phyloP scores from a whole-genome alignment of 2,329 filamentous ascomycete genomes.

The Dactylellina cionopaga region DNA sequence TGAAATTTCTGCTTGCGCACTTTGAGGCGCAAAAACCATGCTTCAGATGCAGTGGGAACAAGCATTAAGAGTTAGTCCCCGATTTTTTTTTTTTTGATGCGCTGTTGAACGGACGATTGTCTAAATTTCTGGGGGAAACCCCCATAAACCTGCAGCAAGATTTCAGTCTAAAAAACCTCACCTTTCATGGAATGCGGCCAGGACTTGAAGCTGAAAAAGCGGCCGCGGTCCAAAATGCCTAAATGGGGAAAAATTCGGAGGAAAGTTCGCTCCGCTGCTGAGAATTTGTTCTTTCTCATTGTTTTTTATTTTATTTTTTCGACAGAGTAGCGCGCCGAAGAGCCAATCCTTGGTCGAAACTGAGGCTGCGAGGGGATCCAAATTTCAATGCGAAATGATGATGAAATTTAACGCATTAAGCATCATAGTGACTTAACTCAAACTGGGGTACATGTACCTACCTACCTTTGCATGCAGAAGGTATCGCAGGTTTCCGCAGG shows the following conservation, averaged over 20 bases:
- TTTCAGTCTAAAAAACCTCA: background rate
- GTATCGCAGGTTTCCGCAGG: conserved; percentile 15
- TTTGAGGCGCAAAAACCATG: conserved; percentile 11
- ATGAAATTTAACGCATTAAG: conserved; percentile 36
- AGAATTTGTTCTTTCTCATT: background rate
- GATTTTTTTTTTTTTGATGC: conserved; percentile 19
- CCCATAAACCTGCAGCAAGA: conserved; percentile 22
- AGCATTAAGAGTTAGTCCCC: background rate
- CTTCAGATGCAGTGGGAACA: background rate
- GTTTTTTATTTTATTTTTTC: background rate
- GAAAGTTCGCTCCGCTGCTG: no score
- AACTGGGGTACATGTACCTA: conserved; percentile 21
- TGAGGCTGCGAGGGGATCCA: background rate
- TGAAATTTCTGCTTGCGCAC: background rate
- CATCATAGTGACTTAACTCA: background rate
- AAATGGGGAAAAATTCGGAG: conserved; percentile 44
- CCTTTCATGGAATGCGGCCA: conserved; percentile 26
- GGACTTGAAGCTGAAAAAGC: conserved; percentile 23
- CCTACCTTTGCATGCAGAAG: conserved; percentile 24
- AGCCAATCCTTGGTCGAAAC: conserved; percentile 1
- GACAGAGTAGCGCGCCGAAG: background rate
- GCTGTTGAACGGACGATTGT: conserved; percentile 35
- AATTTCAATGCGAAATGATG: conserved; percentile 5
- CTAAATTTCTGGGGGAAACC: no score
- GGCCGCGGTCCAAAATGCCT: conserved; percentile 32